Evolutionary conservation across 2,329 filamentous ascomycete genomes (phyloP).

Genomic region (Aaosphaeria arxii): DNA sequence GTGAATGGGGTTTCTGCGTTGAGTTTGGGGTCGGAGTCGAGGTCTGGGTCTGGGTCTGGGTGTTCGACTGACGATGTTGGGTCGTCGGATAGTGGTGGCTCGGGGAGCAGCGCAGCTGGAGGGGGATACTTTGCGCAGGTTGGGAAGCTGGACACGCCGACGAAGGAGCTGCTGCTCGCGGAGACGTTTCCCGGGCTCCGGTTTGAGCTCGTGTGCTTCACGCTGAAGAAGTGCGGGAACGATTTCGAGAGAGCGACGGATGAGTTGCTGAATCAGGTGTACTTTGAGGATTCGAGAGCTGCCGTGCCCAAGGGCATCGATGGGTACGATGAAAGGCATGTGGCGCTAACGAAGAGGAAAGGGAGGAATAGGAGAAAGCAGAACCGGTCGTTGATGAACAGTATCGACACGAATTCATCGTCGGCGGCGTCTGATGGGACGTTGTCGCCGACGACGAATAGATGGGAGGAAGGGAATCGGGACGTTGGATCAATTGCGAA

Average conservation of each 20-base stretch:
- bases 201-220: conserved; percentile 61
- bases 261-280: conserved; percentile 74
- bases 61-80: background rate
- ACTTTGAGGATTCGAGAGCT: conserved; percentile 66
- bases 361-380: conserved; percentile 44
- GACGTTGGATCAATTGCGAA: conserved; percentile 62
- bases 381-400: conserved; percentile 7
- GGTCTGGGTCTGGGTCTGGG: conserved; percentile 17
- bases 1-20: conserved; percentile 50
- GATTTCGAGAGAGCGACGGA: conserved; percentile 72
- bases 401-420: conserved; percentile 12
- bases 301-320: conserved; percentile 69
- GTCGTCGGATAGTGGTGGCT: no score
- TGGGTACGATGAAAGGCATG: conserved; percentile 65
- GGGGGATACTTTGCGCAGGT: conserved; percentile 34
- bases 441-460: conserved; percentile 40
- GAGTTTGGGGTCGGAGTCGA: conserved; percentile 30
- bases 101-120: conserved; percentile 10
- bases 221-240: conserved; percentile 64
- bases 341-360: conserved; percentile 40
- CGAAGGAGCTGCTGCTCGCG: conserved; percentile 62
- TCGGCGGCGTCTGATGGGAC: conserved; percentile 16
- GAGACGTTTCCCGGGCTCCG: conserved; percentile 72
- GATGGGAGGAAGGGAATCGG: conserved; percentile 56
- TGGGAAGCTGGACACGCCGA: conserved; percentile 52